Base-by-base conservation (phyloP, 805 yeast genomes). In the Wickerhamiella shivajii region DNA sequence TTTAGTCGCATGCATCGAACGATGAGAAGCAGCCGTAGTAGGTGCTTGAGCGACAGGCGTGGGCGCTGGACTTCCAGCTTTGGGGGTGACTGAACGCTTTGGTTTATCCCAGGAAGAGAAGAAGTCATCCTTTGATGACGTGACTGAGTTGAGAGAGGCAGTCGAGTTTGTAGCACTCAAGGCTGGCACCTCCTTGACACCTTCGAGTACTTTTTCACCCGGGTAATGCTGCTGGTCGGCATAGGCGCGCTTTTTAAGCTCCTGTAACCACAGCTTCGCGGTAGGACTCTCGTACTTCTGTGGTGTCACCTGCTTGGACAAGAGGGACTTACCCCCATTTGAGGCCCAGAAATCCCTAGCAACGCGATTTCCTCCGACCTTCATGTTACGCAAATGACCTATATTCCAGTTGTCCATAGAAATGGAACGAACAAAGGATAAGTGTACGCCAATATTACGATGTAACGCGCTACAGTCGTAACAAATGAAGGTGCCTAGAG, bases 381-480 rank as follows among this genome's bases (percentile, higher is more conserved):
- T 83, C 71, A 90, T 83, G 53, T 81, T 71, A 49, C 98, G 72
- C 52, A 90, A 65, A 56, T 90, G 94, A 49, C 71, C 74, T 48
- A 84, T 69, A 26, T 85, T 75, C 98, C 98, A 90, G 55, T 83
- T 79, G 58, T 90, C 98, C 61, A 90, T 66, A 44, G 76, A 79
- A 18, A 90, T 71, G 18, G 95, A 81, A 54, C 84, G 81, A 39
- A 90, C 97, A 62, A 90, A 90, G 24, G 96, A 72, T 49, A 90
- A 76, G 55, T 90, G 98, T 24, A 85, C 96, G 39, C 98, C 98
- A 59, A 90, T 59, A 55, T 84, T 84, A 57, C 98, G 72, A 62
- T 90, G 98, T 33, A 78, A 83, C 3, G 97, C 85, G 34, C 94
- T 79, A 57, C 98, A 90, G 55, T 90, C 93, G 40, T 85, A 66